Evolutionary conservation across 257 asterid species (phyloP).

Genomic region (Solanum microdontum): DNA sequence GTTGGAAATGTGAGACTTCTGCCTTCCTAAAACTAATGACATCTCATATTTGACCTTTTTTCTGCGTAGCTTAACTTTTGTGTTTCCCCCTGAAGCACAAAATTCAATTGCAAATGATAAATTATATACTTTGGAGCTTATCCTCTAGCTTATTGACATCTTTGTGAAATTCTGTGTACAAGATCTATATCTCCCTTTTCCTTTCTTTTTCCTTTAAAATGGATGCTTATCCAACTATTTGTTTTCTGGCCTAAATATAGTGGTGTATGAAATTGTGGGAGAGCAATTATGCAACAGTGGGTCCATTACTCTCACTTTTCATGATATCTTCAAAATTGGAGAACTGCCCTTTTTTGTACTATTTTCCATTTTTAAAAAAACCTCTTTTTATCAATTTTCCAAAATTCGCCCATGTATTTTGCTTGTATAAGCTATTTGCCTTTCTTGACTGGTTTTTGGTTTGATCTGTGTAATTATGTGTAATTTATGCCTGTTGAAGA

Average conservation of each 20-base stretch:
- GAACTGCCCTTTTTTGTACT: neutral
- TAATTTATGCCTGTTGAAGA: neutral
- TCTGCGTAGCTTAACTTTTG: neutral
- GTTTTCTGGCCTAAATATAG: neutral
- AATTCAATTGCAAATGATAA: neutral
- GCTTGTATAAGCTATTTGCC: neutral
- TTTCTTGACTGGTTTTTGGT: neutral
- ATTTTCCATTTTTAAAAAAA: neutral
- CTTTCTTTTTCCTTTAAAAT: neutral
- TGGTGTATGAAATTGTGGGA: neutral
- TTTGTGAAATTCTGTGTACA: neutral
- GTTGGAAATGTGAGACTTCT: conserved; percentile 6
- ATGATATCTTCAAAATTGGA: neutral
- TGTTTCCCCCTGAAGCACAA: neutral
- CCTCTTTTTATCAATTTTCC: neutral
- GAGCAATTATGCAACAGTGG: neutral
- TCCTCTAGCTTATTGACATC: neutral
- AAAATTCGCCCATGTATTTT: neutral
- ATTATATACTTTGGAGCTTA: neutral
- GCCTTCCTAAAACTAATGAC: neutral
- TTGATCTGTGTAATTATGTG: neutral
- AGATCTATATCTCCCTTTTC: neutral
- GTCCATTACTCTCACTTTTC: neutral
- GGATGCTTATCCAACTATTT: neutral
- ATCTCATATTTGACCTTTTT: neutral